Conservation (phyloP, 768 basidiomycete genomes). For the Mycena floridula region DNA sequence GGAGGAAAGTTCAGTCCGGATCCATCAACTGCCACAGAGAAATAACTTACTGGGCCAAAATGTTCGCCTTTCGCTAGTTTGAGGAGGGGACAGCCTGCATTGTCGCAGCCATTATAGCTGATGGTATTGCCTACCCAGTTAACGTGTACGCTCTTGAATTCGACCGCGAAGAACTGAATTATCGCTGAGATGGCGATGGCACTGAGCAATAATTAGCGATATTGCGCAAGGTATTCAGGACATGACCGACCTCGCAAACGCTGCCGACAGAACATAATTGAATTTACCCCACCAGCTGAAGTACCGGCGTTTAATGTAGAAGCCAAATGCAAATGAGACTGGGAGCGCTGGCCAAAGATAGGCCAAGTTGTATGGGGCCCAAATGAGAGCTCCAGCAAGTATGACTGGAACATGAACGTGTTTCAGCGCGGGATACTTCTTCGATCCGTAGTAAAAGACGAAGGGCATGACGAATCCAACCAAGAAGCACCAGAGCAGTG, state of each 20-base stretch:
- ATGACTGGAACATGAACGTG: conserved; percentile 28
- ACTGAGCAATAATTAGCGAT: conserved; percentile 24
- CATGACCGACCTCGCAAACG: not conserved
- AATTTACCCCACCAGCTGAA: conserved; percentile 23
- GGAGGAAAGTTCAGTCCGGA: too few species aligned
- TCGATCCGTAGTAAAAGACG: conserved; percentile 23
- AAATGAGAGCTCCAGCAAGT: conserved; percentile 16
- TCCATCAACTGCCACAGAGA: too few species aligned
- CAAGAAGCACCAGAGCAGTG: too few species aligned
- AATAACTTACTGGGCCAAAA: conserved; percentile 17
- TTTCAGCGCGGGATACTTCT: conserved; percentile 17
- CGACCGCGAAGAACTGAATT: conserved; percentile 29
- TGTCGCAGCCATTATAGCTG: conserved; percentile 15
- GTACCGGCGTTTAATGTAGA: conserved; percentile 15
- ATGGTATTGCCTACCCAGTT: conserved; percentile 25
- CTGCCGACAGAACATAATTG: conserved; percentile 14
- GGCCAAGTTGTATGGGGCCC: conserved; percentile 15
- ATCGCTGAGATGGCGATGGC: conserved; percentile 29
- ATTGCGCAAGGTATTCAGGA: conserved; percentile 13
- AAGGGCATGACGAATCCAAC: conserved; percentile 28
- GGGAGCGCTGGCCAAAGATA: conserved; percentile 17
- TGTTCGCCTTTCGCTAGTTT: conserved; percentile 10
- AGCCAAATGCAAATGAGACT: conserved; percentile 19
- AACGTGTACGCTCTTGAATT: conserved; percentile 17
- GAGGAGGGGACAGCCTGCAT: conserved; percentile 10